Evolutionary conservation across 306 rosid species (phyloP).

Genomic region (Erythrophleum fordii): DNA sequence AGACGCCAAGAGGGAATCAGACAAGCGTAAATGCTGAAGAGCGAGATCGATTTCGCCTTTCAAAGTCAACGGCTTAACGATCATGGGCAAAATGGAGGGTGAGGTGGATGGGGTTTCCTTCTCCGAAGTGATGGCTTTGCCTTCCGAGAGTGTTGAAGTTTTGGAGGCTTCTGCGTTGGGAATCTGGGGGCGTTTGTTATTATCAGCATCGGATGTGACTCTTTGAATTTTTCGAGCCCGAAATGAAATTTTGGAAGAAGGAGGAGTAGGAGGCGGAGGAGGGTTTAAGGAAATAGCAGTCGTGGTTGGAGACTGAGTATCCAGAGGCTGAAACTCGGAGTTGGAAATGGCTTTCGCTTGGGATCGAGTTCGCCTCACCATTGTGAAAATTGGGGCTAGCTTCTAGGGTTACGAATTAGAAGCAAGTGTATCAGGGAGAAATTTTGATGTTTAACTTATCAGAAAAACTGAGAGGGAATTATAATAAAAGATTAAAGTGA

Average conservation of each 20-base stretch:
- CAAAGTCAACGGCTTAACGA: conserved; percentile 43
- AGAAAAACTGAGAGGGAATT: not conserved
- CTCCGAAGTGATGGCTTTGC: not conserved
- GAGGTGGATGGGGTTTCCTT: not conserved
- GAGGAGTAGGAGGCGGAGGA: conserved; percentile 2
- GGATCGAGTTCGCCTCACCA: conserved; percentile 48
- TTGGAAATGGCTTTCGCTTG: conserved; percentile 32
- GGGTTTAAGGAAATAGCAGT: conserved; percentile 5
- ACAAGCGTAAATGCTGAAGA: conserved; percentile 58
- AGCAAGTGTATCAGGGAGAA: too few species aligned
- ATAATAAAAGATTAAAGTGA: too few species aligned
- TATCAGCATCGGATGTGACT: conserved; percentile 31
- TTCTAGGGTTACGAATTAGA: not conserved
- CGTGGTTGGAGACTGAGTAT: conserved; percentile 10
- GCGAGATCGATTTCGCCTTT: conserved; percentile 58
- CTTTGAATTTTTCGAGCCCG: conserved; percentile 61
- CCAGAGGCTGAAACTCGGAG: not conserved
- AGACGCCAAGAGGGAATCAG: conserved; percentile 53
- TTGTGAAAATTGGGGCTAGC: not conserved
- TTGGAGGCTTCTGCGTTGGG: not conserved
- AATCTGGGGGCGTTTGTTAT: not conserved
- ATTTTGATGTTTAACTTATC: too few species aligned
- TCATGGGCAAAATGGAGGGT: conserved; percentile 21
- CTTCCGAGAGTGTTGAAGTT: not conserved
- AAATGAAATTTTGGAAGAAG: conserved; percentile 57